Percentiles rank a stretch among this genome's conserved stretches.
Conservation (phyloP, 331 rosid species). For the Arachis monticola region DNA sequence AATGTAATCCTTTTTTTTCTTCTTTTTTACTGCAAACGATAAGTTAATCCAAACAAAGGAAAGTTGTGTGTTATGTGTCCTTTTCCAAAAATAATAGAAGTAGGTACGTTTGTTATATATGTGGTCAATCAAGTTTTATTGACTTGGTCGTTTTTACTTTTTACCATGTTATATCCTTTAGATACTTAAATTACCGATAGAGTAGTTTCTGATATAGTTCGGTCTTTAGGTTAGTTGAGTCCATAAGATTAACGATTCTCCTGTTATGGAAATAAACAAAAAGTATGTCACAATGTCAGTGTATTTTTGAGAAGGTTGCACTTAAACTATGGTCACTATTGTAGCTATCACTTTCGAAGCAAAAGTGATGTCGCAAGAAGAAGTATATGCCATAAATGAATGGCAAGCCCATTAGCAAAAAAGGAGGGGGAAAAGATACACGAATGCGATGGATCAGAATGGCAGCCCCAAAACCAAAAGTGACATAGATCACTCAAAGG, state of each 20-base stretch:
- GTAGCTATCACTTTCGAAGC: neutral
- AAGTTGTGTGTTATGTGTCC: neutral
- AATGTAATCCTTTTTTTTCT: neutral
- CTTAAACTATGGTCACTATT: neutral
- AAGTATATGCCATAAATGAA: neutral
- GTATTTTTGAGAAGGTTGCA: too few relatives aligned
- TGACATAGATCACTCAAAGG: neutral
- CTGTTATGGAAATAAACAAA: too few relatives aligned
- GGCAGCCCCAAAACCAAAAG: neutral
- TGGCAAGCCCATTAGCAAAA: slow-evolving; percentile 10
- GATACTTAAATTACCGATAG: neutral
- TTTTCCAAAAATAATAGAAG: slow-evolving; percentile 19
- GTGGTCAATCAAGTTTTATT: slow-evolving; percentile 18
- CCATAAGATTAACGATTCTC: too few relatives aligned
- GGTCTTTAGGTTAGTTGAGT: too few relatives aligned
- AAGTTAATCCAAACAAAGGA: neutral
- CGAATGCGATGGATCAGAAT: neutral
- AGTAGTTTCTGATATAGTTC: too few relatives aligned
- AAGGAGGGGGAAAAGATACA: neutral
- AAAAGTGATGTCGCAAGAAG: neutral
- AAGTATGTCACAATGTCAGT: too few relatives aligned
- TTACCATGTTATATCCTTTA: slow-evolving; percentile 6
- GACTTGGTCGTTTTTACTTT: slow-evolving; percentile 15
- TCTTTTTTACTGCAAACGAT: neutral
- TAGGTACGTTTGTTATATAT: neutral